Percentiles rank a stretch among this genome's conserved stretches.
These are phyloP conservation scores for Trypanosoma melophagium DNA, from an alignment of 208 protist genomes.

Conservation along the genomic window DNA sequence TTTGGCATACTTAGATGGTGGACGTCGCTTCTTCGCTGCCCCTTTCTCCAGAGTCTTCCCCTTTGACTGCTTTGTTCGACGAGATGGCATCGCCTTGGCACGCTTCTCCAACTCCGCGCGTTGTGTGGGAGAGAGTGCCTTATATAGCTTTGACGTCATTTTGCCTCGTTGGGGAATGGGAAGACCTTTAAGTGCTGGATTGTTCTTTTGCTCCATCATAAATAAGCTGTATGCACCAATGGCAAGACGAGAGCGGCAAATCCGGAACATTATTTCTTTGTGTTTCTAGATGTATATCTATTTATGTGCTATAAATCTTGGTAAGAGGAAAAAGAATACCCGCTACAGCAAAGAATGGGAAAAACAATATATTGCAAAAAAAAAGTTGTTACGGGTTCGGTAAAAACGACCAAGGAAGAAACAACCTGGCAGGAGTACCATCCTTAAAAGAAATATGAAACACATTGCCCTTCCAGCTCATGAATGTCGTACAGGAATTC, in stretches of 20 bases:
- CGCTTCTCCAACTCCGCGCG: slow-evolving; percentile 61
- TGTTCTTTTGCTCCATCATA: slow-evolving; percentile 87
- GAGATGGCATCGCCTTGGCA: slow-evolving; percentile 42
- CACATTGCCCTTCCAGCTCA: no score
- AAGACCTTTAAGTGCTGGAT: slow-evolving; percentile 77
- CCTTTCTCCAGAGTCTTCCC: slow-evolving; percentile 21
- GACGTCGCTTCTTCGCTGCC: slow-evolving; percentile 14
- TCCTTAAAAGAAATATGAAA: no score
- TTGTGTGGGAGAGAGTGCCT: slow-evolving; percentile 52
- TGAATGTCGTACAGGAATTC: no score
- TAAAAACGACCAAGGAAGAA: no score
- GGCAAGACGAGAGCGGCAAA: slow-evolving; percentile 59
- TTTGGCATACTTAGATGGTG: slow-evolving; percentile 50
- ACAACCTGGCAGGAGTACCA: no score
- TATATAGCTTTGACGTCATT: slow-evolving; percentile 84
- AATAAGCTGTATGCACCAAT: slow-evolving; percentile 80
- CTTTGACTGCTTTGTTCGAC: slow-evolving; percentile 26
- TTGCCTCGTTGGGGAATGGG: slow-evolving; percentile 64
- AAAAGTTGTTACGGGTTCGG: no score
- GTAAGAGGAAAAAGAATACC: no score
- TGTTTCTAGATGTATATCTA: background rate
- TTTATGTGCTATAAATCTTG: no score
- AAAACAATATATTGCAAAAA: no score
- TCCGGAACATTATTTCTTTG: slow-evolving; percentile 53
- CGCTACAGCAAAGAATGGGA: no score